Base-by-base conservation (phyloP, 306 rosid species). In the Begonia peltatifolia region DNA sequence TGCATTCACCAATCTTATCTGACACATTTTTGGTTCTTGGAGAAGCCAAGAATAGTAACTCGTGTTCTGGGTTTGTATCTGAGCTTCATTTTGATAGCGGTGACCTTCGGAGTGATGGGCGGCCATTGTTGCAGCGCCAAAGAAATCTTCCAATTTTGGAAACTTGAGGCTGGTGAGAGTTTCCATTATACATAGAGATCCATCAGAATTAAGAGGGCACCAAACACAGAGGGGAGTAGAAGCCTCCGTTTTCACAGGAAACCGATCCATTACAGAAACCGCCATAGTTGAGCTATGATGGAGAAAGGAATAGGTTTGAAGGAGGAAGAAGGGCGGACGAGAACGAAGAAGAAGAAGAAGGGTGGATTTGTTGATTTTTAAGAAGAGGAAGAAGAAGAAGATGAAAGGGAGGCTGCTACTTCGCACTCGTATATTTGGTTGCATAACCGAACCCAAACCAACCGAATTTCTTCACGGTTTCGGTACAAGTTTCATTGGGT, bases 111-210 rank as follows among this genome's bases (percentile, higher is more conserved):
- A 85, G 55, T 76, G 82, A 76, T 82, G 78, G 67, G 82, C 69
- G 72, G 82, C 88, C 81, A 80, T 75, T 2, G 77, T 46, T 47
- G 77, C 82, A 59, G 72, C 68, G 13, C 88, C 95, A 46, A 87
- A 87, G 73, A 87, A 87, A 63, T 87, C 79, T 77, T 87, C 94
- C 54, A 83, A 81, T 64, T 83, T 87, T 70, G 96, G 96, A 17
- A 81, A 49, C 18, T 77, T 93, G 43, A 87, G 68, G 62, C 76
- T 77, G 65, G 41, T 71, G 12, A 79, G 60, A 66, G 85, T 66
- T 62, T 83, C 93, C 89, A 76, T 74, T 15, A 77, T 75, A 54
- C 74, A 83, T 30, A 80, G 81, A 63, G 89, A 75, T 18, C 87
- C 89, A 71, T 87, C 87, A 46, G 95, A 83, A 60, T 87, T 87